Conservation (phyloP, 768 basidiomycete species). For the Naganishia kalamii region DNA sequence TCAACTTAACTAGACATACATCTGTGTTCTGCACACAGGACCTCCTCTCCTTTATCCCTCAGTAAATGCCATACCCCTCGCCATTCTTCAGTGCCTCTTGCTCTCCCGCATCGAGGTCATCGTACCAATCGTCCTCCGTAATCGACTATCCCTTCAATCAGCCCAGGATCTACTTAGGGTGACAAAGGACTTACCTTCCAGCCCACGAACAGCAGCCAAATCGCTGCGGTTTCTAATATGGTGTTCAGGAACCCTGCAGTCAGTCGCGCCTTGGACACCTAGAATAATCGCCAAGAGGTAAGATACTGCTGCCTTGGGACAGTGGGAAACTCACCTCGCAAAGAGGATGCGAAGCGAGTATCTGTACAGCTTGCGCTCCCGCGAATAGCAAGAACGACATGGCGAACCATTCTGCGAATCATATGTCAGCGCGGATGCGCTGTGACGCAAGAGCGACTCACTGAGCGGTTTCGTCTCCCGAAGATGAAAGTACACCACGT, state of each 20-base stretch:
- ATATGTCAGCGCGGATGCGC: background rate
- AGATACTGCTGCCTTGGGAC: background rate
- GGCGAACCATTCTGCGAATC: slow-evolving; percentile 58
- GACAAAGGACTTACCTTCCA: slow-evolving; percentile 59
- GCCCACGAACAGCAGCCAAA: slow-evolving; percentile 64
- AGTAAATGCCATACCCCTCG: background rate
- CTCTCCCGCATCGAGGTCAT: background rate
- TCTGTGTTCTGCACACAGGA: too few species aligned
- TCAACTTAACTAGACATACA: too few species aligned
- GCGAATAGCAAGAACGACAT: slow-evolving; percentile 70
- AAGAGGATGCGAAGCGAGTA: slow-evolving; percentile 69
- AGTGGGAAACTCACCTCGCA: slow-evolving; percentile 55
- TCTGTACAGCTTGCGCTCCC: slow-evolving; percentile 73
- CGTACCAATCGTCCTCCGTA: background rate
- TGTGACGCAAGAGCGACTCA: slow-evolving; percentile 31
- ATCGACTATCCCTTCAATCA: background rate
- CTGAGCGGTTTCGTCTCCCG: slow-evolving; percentile 71
- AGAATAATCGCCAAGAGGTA: too few species aligned
- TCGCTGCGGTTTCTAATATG: slow-evolving; percentile 67
- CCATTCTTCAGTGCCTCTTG: background rate
- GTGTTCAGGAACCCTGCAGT: slow-evolving; percentile 87
- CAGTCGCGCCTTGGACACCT: slow-evolving; percentile 56
- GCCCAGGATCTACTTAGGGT: background rate
- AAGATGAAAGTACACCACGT: slow-evolving; percentile 68
- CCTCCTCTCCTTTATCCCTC: too few species aligned